A percentile compares a stretch with the other conserved stretches of the same genome.
Conservation (phyloP, 805 yeast genomes). For the Pichia gijzeniarum region DNA sequence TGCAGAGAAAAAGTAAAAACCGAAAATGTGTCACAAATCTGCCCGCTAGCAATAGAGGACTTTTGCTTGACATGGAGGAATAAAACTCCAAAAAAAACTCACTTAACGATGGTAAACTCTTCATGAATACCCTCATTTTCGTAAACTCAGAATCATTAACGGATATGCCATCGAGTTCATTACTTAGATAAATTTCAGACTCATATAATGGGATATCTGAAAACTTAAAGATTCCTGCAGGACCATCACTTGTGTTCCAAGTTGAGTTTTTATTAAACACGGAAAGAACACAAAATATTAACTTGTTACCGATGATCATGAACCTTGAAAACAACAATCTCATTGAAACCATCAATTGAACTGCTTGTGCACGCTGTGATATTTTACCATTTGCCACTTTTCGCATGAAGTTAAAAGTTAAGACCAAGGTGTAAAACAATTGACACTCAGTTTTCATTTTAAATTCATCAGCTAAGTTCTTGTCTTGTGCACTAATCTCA, state of each 20-base stretch:
- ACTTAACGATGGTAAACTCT: constrained; percentile 13
- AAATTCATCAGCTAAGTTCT: not conserved
- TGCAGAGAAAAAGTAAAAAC: constrained; percentile 15
- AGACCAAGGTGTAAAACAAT: not conserved
- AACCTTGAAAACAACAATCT: constrained; percentile 4
- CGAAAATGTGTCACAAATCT: constrained; percentile 17
- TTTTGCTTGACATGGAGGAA: constrained; percentile 5
- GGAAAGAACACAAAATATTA: constrained; percentile 1
- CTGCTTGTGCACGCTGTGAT: not conserved
- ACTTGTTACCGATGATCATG: constrained; percentile 1
- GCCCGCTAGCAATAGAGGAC: constrained; percentile 12
- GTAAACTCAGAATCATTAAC: not conserved
- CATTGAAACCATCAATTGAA: not conserved
- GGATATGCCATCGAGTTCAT: not conserved
- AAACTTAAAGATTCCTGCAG: not conserved
- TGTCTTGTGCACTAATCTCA: not conserved
- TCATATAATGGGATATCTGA: constrained; percentile 1
- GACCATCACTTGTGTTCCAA: not conserved
- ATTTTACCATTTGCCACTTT: constrained; percentile 4
- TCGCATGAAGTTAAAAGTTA: constrained; percentile 4
- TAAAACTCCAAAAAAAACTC: constrained; percentile 16
- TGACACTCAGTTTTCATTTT: constrained; percentile 6
- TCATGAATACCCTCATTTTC: constrained; percentile 4
- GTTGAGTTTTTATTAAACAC: not conserved
- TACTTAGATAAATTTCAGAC: constrained; percentile 1